These are phyloP conservation scores for Aspergillus ochraceus DNA, from an alignment of 2,329 filamentous ascomycete genomes.

Conservation along the genomic window DNA sequence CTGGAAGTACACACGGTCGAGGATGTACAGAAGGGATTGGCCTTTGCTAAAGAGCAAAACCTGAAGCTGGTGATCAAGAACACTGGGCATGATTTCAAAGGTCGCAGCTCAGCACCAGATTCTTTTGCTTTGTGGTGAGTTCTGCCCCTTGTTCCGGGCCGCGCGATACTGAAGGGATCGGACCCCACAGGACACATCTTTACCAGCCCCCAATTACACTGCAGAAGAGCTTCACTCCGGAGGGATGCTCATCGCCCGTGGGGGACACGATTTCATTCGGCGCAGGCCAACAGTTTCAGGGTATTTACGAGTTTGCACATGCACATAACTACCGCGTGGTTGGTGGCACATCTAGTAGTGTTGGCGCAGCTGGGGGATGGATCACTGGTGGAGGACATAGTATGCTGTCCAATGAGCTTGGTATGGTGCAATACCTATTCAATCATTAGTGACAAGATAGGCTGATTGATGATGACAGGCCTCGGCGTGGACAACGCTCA, in stretches of 20 bases:
- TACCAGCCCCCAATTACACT: constrained; percentile 18
- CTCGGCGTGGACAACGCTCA: constrained; percentile 19
- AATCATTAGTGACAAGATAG: too few relatives aligned
- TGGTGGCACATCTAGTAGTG: constrained; percentile 12
- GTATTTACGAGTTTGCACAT: constrained; percentile 20
- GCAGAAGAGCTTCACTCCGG: constrained; percentile 11
- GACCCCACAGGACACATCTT: constrained; percentile 11
- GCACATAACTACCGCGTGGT: constrained; percentile 12
- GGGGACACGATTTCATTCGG: constrained; percentile 17
- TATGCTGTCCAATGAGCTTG: constrained; percentile 17
- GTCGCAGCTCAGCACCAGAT: constrained; percentile 11
- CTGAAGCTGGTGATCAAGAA: constrained; percentile 15
- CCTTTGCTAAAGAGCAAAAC: constrained; percentile 7
- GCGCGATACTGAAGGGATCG: not conserved
- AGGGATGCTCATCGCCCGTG: constrained; percentile 8
- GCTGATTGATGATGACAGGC: constrained; percentile 1
- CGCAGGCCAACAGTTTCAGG: constrained; percentile 18
- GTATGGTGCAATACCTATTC: not conserved
- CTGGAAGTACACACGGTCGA: constrained; percentile 8
- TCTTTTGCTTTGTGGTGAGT: constrained; percentile 14
- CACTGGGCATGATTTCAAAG: constrained; percentile 17
- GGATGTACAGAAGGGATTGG: constrained; percentile 11
- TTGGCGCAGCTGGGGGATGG: constrained; percentile 18
- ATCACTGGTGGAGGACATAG: constrained; percentile 17
- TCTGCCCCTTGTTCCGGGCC: not conserved